phyloP scores from a whole-genome alignment of 2,329 filamentous ascomycete species.

The Colletotrichum sp. region DNA sequence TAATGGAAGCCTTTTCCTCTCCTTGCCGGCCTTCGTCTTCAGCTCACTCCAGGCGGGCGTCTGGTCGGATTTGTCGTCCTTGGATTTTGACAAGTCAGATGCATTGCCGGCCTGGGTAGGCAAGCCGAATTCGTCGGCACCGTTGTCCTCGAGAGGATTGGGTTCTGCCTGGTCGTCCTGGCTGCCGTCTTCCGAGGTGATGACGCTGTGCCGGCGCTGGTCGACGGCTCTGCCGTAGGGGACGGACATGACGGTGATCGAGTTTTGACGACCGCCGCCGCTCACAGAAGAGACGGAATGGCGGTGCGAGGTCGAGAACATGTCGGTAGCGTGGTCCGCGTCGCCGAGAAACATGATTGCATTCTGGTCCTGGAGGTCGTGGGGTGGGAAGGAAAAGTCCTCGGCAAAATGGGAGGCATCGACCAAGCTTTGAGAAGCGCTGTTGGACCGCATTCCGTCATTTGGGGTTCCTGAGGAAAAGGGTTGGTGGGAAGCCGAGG shows the following conservation, averaged over 20 bases:
- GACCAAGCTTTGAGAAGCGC: constrained; percentile 44
- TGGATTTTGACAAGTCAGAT: constrained; percentile 58
- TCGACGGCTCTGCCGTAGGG: constrained; percentile 23
- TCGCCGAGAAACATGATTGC: constrained; percentile 42
- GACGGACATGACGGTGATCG: constrained; percentile 38
- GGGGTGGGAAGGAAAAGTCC: constrained; percentile 59
- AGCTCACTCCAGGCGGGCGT: constrained; percentile 79
- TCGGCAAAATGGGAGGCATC: constrained; percentile 52
- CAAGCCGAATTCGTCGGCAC: constrained; percentile 65
- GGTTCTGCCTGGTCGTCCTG: constrained; percentile 47
- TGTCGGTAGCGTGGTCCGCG: constrained; percentile 34
- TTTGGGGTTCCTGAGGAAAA: constrained; percentile 28
- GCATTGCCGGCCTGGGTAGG: constrained; percentile 53
- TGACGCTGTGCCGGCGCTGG: constrained; percentile 33
- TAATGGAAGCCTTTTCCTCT: constrained; percentile 88
- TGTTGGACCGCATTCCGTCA: constrained; percentile 36
- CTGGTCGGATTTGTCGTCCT: constrained; percentile 63
- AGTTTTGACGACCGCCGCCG: constrained; percentile 39
- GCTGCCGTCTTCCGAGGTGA: constrained; percentile 51
- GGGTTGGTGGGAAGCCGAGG: constrained; percentile 15
- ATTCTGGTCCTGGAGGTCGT: constrained; percentile 44
- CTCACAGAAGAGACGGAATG: constrained; percentile 39
- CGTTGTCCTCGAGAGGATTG: constrained; percentile 57
- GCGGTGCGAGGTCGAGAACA: constrained; percentile 34
- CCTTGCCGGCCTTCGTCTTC: constrained; percentile 93